Percentiles rank a stretch among this genome's conserved stretches.
Conservation (phyloP, 495 filamentous ascomycete species). For the Aspergillus mulundensis region DNA sequence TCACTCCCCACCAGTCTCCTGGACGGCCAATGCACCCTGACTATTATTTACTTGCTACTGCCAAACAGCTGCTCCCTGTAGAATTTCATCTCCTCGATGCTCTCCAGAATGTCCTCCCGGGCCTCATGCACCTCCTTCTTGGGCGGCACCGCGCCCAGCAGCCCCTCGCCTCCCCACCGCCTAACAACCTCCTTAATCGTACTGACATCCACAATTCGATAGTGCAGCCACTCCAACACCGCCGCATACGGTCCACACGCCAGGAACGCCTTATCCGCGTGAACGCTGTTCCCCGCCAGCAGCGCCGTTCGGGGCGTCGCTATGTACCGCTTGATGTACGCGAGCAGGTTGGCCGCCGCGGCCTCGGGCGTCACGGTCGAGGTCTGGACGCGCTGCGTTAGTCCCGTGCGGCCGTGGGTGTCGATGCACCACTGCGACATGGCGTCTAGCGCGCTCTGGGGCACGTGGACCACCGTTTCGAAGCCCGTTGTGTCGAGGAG, state of each 20-base stretch:
- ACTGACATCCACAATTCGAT: conserved; percentile 90
- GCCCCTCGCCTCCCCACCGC: conserved; percentile 66
- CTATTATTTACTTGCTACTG: background rate
- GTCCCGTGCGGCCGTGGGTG: conserved; percentile 65
- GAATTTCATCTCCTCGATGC: conserved; percentile 84
- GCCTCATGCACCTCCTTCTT: conserved; percentile 82
- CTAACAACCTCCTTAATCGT: conserved; percentile 81
- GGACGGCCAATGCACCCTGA: background rate
- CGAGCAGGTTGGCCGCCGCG: conserved; percentile 69
- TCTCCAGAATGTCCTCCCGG: conserved; percentile 86
- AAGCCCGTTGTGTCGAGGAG: conserved; percentile 74
- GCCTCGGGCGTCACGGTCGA: conserved; percentile 68
- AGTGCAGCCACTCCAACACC: conserved; percentile 73
- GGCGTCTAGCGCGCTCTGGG: conserved; percentile 60
- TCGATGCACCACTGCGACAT: conserved; percentile 74
- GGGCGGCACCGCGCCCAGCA: conserved; percentile 56
- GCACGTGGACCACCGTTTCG: conserved; percentile 74
- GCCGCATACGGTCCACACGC: conserved; percentile 64
- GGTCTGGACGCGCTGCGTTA: conserved; percentile 69
- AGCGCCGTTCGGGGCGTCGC: conserved; percentile 60
- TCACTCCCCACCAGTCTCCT: background rate
- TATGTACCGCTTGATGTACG: conserved; percentile 70
- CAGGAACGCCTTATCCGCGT: conserved; percentile 84
- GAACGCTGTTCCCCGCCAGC: conserved; percentile 88
- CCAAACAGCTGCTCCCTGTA: conserved; percentile 52